Evolutionary conservation across 202 grass and related monocot species (phyloP).

Genomic region (Zizania palustris): DNA sequence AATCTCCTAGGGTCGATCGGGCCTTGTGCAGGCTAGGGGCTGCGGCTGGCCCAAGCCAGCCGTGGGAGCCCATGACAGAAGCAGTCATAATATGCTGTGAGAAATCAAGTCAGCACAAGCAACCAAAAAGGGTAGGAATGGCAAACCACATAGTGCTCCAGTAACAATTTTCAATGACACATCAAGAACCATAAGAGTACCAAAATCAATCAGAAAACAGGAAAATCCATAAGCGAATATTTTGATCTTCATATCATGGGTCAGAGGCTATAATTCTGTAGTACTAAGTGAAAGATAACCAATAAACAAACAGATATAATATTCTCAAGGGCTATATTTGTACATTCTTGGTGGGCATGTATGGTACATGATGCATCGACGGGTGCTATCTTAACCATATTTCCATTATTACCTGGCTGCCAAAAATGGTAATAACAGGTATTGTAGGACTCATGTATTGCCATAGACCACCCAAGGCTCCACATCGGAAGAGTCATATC

Average conservation of each 20-base stretch:
- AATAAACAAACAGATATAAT: constrained; percentile 1
- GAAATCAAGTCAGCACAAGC: constrained; percentile 31
- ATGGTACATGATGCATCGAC: constrained; percentile 22
- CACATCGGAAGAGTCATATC: constrained; percentile 15
- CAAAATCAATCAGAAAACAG: constrained; percentile 36
- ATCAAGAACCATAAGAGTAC: constrained; percentile 10
- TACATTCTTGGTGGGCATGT: constrained; percentile 29
- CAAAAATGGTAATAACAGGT: constrained; percentile 27
- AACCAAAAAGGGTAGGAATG: constrained; percentile 39
- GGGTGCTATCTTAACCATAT: constrained; percentile 29
- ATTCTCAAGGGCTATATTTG: neutral
- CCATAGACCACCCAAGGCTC: constrained; percentile 23
- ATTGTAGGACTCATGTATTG: constrained; percentile 4
- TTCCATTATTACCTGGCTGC: constrained; percentile 14
- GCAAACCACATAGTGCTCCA: constrained; percentile 9
- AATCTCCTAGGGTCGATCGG: too few relatives aligned
- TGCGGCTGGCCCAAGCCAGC: too few relatives aligned
- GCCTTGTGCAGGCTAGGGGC: too few relatives aligned
- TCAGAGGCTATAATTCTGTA: constrained; percentile 7
- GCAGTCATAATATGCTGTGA: neutral
- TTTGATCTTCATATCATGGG: constrained; percentile 34
- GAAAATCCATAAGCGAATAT: constrained; percentile 17
- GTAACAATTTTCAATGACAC: constrained; percentile 20
- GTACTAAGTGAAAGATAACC: neutral
- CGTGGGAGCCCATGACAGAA: too few relatives aligned